phyloP scores from a whole-genome alignment of 2,329 filamentous ascomycete species.

The Sporothrix protearum region DNA sequence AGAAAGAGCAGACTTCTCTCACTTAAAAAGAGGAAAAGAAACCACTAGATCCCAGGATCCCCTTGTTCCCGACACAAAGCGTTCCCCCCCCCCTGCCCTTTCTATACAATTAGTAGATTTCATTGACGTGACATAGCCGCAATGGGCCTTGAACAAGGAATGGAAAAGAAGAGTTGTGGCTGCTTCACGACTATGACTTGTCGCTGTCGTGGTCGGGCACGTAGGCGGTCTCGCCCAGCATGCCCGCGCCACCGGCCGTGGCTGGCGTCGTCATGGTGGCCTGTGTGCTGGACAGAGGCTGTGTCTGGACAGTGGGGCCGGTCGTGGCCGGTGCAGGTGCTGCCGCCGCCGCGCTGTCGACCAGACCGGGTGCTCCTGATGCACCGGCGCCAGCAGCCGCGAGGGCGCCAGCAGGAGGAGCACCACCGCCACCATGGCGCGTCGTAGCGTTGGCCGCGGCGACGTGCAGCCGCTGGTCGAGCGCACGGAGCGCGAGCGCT shows the following conservation, averaged over 20 bases:
- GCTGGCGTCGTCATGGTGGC: constrained; percentile 52
- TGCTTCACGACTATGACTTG: constrained; percentile 27
- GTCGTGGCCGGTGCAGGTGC: constrained; percentile 40
- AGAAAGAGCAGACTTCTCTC: background rate
- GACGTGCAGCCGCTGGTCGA: constrained; percentile 89
- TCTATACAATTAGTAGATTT: constrained; percentile 16
- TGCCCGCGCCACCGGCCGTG: constrained; percentile 36
- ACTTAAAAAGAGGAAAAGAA: background rate
- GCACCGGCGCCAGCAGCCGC: constrained; percentile 31
- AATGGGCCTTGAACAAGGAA: background rate
- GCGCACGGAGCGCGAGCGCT: constrained; percentile 81
- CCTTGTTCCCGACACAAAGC: background rate
- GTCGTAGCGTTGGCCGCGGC: constrained; percentile 58
- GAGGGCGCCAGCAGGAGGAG: background rate
- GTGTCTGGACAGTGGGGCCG: constrained; percentile 56
- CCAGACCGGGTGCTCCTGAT: background rate
- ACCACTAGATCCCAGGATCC: background rate
- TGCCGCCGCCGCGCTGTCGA: background rate
- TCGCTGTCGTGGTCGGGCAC: constrained; percentile 58
- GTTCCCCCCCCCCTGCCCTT: background rate
- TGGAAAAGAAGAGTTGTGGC: background rate
- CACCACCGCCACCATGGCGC: constrained; percentile 29
- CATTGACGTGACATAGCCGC: constrained; percentile 6
- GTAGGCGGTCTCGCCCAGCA: constrained; percentile 68
- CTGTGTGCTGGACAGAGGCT: constrained; percentile 53